Evolutionary conservation across 1,284 basidiomycete species (phyloP).

Genomic region (Boletus sp.): DNA sequence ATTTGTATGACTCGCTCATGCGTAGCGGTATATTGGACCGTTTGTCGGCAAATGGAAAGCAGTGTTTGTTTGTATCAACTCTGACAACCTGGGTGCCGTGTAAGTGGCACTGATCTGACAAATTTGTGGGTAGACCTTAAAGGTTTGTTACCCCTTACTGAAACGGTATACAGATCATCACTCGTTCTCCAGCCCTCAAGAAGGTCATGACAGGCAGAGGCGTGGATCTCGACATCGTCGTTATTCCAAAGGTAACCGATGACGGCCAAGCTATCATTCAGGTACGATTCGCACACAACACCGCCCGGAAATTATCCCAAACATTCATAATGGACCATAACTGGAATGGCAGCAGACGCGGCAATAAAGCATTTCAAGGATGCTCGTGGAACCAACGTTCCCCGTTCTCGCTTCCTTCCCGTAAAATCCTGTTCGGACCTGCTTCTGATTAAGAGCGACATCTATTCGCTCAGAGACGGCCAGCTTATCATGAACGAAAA

Average conservation of each 20-base stretch:
- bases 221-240: slow-evolving; percentile 88
- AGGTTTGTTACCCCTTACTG: slow-evolving; percentile 36
- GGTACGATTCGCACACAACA: slow-evolving; percentile 27
- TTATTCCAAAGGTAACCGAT: slow-evolving; percentile 88
- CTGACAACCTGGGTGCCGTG: slow-evolving; percentile 96
- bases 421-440: slow-evolving; percentile 90
- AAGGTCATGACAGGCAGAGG: slow-evolving; percentile 86
- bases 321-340: slow-evolving; percentile 39
- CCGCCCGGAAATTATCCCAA: slow-evolving; percentile 10
- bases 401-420: slow-evolving; percentile 92
- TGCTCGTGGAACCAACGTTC: slow-evolving; percentile 95
- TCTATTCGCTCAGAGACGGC: slow-evolving; percentile 94
- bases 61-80: slow-evolving; percentile 98
- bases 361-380: slow-evolving; percentile 95
- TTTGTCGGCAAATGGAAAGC: slow-evolving; percentile 90
- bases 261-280: slow-evolving; percentile 83
- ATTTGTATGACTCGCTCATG: slow-evolving; percentile 87
- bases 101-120: slow-evolving; percentile 78
- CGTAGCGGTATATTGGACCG: slow-evolving; percentile 95
- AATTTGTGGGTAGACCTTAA: slow-evolving; percentile 95
- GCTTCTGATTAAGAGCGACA: slow-evolving; percentile 91
- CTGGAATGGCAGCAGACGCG: slow-evolving; percentile 94
- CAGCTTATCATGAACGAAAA: slow-evolving; percentile 87
- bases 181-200: slow-evolving; percentile 67
- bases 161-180: not conserved